phyloP scores from a whole-genome alignment of 306 rosid species.

The Bauhinia variegata region DNA sequence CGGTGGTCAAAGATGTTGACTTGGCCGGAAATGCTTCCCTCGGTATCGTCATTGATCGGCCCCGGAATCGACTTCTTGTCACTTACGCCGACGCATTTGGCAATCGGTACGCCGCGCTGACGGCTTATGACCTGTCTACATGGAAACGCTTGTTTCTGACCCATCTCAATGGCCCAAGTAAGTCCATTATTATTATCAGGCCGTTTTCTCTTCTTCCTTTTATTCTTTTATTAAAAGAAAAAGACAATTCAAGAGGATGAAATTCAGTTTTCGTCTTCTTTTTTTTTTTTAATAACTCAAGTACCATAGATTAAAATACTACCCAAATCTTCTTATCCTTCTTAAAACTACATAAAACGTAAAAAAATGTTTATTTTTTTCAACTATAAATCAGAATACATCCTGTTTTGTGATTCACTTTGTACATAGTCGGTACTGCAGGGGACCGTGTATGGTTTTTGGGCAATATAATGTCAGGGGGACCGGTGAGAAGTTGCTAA shows the following conservation, averaged over 20 bases:
- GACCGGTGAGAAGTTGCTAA: no score
- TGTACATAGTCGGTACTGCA: neutral
- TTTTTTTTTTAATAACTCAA: no score
- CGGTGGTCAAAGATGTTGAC: slow-evolving; percentile 49
- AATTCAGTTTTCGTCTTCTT: no score
- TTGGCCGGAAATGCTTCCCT: slow-evolving; percentile 74
- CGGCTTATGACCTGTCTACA: slow-evolving; percentile 75
- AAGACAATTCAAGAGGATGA: no score
- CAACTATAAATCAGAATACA: no score
- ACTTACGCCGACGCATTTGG: slow-evolving; percentile 61
- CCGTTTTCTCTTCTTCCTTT: neutral
- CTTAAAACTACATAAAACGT: no score
- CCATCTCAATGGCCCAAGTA: slow-evolving; percentile 64
- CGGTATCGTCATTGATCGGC: slow-evolving; percentile 60
- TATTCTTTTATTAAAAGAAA: neutral
- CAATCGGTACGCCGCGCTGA: slow-evolving; percentile 58
- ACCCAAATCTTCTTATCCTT: no score
- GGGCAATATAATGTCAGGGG: no score
- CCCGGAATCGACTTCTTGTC: slow-evolving; percentile 68
- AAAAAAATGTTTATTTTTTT: no score
- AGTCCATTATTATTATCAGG: slow-evolving; percentile 21
- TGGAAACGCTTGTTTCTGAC: slow-evolving; percentile 76
- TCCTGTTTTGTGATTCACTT: neutral
- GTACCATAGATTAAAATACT: no score
- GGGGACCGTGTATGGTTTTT: no score